Percentiles rank a stretch among this genome's conserved stretches.
These are phyloP conservation scores for Suillus cothurnatus DNA, from an alignment of 768 basidiomycete genomes.

Conservation along the genomic window DNA sequence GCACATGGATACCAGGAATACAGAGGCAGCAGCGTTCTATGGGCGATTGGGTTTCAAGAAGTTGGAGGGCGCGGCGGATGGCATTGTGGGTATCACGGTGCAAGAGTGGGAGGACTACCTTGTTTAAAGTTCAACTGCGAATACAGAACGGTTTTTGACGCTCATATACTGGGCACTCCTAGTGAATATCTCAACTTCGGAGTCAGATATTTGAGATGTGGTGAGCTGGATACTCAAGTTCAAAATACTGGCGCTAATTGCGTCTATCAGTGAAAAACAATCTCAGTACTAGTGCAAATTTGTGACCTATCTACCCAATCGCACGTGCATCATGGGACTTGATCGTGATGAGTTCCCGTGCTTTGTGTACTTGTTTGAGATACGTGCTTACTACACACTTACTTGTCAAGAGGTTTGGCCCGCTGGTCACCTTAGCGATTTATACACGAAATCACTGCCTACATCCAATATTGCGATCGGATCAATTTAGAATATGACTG, in stretches of 20 bases:
- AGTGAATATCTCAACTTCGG: neutral
- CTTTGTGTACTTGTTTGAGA: neutral
- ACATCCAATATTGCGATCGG: neutral
- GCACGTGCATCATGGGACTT: neutral
- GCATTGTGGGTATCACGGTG: conserved; percentile 59
- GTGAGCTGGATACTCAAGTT: neutral
- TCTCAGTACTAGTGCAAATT: neutral
- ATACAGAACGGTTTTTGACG: neutral
- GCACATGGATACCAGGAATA: conserved; percentile 67
- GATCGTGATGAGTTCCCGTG: neutral
- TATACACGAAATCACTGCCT: neutral
- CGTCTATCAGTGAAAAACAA: neutral
- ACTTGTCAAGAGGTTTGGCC: neutral
- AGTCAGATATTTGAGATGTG: neutral
- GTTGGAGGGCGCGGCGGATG: conserved; percentile 53
- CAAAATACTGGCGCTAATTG: neutral
- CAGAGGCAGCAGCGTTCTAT: conserved; percentile 63
- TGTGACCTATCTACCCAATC: neutral
- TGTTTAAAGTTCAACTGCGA: neutral
- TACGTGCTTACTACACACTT: neutral
- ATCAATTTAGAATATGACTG: neutral
- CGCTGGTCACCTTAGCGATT: too few species aligned
- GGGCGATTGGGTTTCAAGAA: conserved; percentile 58
- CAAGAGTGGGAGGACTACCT: conserved; percentile 30
- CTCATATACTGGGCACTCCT: neutral